Conservation (phyloP, 2,329 filamentous ascomycete species). For the Tolypocladium inflatum region DNA sequence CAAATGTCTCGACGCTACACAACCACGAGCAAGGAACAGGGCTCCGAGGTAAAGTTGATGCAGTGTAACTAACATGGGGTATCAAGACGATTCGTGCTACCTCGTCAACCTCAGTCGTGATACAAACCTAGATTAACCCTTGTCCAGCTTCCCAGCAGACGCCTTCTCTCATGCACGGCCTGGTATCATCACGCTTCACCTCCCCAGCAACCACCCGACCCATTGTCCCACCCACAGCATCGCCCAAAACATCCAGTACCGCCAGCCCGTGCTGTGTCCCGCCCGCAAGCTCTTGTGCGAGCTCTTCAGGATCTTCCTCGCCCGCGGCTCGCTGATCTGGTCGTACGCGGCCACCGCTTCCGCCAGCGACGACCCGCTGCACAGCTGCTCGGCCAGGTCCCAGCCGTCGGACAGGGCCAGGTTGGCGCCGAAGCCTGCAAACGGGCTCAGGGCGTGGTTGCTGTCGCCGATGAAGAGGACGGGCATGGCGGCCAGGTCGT, state of each 20-base stretch:
- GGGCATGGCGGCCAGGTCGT: conserved; percentile 9
- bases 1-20: no score
- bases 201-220: conserved; percentile 11
- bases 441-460: conserved; percentile 40
- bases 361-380: conserved; percentile 12
- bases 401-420: conserved; percentile 36
- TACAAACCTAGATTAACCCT: no score
- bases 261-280: conserved; percentile 14
- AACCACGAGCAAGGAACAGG: no score
- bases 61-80: no score
- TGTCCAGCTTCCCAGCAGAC: no score
- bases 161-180: no score
- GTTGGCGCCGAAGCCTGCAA: conserved; percentile 39
- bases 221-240: conserved; percentile 10
- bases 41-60: no score
- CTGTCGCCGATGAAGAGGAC: conserved; percentile 39
- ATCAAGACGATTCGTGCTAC: no score
- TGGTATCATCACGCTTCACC: not conserved
- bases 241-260: conserved; percentile 12
- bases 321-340: conserved; percentile 21
- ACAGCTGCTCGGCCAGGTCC: conserved; percentile 33
- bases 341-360: conserved; percentile 25
- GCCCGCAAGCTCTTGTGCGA: conserved; percentile 12
- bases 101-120: no score
- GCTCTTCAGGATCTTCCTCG: conserved; percentile 13